phyloP scores from a whole-genome alignment of 2,329 filamentous ascomycete genomes.

The Dactylonectria macrodidyma region DNA sequence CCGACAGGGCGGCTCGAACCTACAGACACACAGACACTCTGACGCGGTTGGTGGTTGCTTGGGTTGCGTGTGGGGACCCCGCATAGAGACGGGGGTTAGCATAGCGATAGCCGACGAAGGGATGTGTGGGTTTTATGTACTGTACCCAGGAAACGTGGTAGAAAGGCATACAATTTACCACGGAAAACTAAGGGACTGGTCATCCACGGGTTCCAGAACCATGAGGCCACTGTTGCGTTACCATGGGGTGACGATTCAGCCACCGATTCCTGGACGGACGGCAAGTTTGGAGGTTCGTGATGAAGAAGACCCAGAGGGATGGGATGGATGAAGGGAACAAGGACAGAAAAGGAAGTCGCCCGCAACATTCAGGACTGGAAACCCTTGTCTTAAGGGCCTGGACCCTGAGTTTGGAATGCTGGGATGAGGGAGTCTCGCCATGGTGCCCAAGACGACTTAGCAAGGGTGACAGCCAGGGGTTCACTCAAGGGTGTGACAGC shows the following conservation, averaged over 20 bases:
- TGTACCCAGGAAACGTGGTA: neutral
- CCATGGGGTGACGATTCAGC: constrained; percentile 26
- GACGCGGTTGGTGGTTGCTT: constrained; percentile 4
- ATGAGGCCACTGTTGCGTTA: constrained; percentile 21
- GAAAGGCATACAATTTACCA: neutral
- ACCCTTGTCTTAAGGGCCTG: neutral
- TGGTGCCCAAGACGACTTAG: too few relatives aligned
- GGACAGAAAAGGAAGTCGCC: neutral
- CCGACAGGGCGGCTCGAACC: neutral
- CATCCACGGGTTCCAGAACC: neutral
- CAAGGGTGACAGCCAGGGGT: neutral
- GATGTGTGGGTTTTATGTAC: neutral
- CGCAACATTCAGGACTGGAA: neutral
- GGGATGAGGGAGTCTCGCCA: neutral
- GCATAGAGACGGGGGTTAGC: constrained; percentile 2
- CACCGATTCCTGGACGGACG: constrained; percentile 29
- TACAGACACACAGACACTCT: neutral
- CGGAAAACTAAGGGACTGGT: neutral
- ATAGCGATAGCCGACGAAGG: constrained; percentile 4
- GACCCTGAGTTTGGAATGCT: neutral
- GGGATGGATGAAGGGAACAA: constrained; percentile 9
- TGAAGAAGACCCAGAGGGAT: neutral
- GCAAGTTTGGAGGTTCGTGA: neutral
- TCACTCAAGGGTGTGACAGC: neutral
- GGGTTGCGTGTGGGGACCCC: constrained; percentile 16